These are phyloP conservation scores for Andrographis paniculata DNA, from an alignment of 305 asterid species.

Conservation along the genomic window DNA sequence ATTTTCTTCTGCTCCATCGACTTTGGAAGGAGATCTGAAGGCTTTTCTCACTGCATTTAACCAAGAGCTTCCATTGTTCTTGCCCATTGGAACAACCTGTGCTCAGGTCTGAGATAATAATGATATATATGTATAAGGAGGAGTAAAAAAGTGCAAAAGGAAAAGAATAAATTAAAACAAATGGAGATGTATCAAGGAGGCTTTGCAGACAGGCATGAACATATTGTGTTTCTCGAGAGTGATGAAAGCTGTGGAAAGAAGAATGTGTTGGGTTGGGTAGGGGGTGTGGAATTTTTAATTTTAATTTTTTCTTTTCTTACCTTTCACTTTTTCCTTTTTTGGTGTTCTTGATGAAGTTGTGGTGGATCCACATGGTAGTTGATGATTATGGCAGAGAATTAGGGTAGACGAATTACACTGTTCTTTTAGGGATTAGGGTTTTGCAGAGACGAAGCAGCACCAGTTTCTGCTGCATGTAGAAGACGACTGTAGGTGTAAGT, in stretches of 20 bases:
- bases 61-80: conserved; percentile 58
- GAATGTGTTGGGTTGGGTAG: conserved; percentile 7
- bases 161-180: conserved; percentile 10
- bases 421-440: conserved; percentile 21
- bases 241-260: conserved; percentile 48
- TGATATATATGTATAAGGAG: conserved; percentile 2
- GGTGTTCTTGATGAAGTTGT: conserved; percentile 17
- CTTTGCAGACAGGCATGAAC: conserved; percentile 34
- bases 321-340: conserved; percentile 1
- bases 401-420: conserved; percentile 15
- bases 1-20: conserved; percentile 32
- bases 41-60: conserved; percentile 56
- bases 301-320: background rate
- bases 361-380: conserved; percentile 24
- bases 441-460: conserved; percentile 19
- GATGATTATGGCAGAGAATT: conserved; percentile 28
- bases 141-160: background rate
- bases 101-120: too few relatives aligned
- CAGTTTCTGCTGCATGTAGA: conserved; percentile 2
- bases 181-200: conserved; percentile 24
- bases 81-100: conserved; percentile 38
- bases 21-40: conserved; percentile 57
- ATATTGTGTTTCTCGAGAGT: conserved; percentile 42
- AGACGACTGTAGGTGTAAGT: background rate
- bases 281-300: background rate